Evolutionary conservation across 495 filamentous ascomycete species (phyloP).

Genomic region (Podospora pseudocomata): DNA sequence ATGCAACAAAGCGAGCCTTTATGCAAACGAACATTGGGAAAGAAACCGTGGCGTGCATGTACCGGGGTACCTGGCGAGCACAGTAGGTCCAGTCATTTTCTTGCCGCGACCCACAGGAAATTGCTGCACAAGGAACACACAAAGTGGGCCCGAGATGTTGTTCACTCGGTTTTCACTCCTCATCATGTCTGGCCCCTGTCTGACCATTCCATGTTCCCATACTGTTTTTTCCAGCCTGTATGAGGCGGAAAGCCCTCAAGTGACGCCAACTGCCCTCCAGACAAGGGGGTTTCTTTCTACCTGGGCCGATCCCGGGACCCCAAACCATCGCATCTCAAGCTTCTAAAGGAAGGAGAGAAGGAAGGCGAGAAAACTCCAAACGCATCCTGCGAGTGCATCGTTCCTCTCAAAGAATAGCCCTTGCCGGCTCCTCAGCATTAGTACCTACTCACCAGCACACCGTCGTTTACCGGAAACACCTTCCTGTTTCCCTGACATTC

Average conservation of each 20-base stretch:
- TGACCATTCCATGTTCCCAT: constrained; percentile 8
- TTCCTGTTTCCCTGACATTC: background rate
- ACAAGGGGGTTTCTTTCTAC: background rate
- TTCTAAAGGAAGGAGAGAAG: background rate
- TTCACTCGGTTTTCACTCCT: background rate
- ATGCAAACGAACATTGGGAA: background rate
- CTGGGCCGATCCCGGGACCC: background rate
- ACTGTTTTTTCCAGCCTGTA: background rate
- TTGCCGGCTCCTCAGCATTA: background rate
- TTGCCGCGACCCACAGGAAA: constrained; percentile 6
- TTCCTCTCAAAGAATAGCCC: background rate
- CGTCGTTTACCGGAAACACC: background rate
- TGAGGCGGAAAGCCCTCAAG: background rate
- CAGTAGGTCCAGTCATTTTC: background rate
- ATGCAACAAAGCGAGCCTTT: constrained; percentile 1
- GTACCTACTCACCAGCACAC: background rate
- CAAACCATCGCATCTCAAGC: background rate
- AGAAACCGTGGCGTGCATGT: background rate
- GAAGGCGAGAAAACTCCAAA: background rate
- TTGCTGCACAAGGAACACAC: constrained; percentile 4
- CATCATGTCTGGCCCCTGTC: background rate
- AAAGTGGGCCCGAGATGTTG: constrained; percentile 1
- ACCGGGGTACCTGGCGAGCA: background rate
- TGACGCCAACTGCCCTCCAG: background rate
- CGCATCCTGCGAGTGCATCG: background rate